A percentile compares a stretch with the other conserved stretches of the same genome.
Conservation (phyloP, 2,329 filamentous ascomycete genomes). For the Aspergillus sp. region DNA sequence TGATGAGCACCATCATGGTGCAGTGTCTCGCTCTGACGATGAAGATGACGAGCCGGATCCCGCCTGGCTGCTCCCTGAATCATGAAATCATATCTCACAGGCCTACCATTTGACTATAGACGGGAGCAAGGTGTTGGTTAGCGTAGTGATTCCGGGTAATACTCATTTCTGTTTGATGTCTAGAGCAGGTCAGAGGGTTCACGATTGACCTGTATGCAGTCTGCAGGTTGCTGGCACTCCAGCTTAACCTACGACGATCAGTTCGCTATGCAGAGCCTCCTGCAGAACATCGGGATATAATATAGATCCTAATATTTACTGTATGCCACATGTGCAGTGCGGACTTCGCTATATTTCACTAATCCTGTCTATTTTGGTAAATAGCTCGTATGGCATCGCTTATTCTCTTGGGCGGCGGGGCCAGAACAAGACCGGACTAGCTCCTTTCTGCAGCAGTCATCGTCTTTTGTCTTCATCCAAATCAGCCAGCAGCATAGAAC, state of each 20-base stretch:
- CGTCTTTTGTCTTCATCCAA: not conserved
- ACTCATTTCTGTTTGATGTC: not conserved
- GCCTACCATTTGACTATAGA: not conserved
- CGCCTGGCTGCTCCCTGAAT: slow-evolving; percentile 43
- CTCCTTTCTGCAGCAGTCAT: not conserved
- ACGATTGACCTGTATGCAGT: not conserved
- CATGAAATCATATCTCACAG: not conserved
- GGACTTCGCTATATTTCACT: not conserved
- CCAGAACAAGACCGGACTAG: not conserved
- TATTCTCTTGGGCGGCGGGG: not conserved
- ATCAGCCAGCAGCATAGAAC: no score
- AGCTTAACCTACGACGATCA: no score
- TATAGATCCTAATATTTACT: no score
- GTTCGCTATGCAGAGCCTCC: no score
- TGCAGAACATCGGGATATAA: no score
- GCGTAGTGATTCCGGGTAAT: not conserved
- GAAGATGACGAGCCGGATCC: slow-evolving; percentile 49
- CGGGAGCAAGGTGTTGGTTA: not conserved
- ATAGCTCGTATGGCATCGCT: not conserved
- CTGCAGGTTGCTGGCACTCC: not conserved
- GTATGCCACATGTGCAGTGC: no score
- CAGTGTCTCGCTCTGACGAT: slow-evolving; percentile 34
- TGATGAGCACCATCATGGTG: slow-evolving; percentile 22
- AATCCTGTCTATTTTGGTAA: not conserved
- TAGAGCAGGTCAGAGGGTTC: not conserved